Percentiles rank a stretch among this genome's conserved stretches.
Evolutionary conservation across 2,329 filamentous ascomycete species (phyloP).

Genomic region (Rhynchosporium secalis): DNA sequence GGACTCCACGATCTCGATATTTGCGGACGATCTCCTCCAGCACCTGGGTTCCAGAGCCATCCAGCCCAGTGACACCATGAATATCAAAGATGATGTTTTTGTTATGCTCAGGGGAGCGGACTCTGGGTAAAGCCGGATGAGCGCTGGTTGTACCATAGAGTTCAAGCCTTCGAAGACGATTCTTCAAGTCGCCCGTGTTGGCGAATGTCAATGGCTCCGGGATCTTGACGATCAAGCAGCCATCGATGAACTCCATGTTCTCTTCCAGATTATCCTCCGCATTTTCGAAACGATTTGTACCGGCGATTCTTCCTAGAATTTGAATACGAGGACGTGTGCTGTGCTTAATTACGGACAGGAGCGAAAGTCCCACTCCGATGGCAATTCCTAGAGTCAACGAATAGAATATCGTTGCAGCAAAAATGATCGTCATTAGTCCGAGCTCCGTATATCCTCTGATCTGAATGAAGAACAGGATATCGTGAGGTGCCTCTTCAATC

Average conservation of each 20-base stretch:
- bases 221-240: constrained; percentile 94
- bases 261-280: constrained; percentile 69
- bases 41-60: constrained; percentile 91
- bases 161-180: constrained; percentile 78
- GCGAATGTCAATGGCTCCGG: constrained; percentile 95
- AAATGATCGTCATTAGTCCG: constrained; percentile 84
- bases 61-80: constrained; percentile 92
- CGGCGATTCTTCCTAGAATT: constrained; percentile 86
- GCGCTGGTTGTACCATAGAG: constrained; percentile 83
- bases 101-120: constrained; percentile 78
- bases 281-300: constrained; percentile 82
- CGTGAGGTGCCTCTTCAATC: constrained; percentile 91
- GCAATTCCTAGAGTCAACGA: constrained; percentile 92
- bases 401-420: constrained; percentile 90
- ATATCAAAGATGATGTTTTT: constrained; percentile 95
- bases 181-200: constrained; percentile 91
- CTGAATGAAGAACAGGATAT: constrained; percentile 83
- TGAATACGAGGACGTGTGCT: constrained; percentile 91
- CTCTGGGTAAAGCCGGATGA: constrained; percentile 82
- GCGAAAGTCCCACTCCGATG: constrained; percentile 85
- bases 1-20: constrained; percentile 75
- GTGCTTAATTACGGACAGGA: constrained; percentile 87
- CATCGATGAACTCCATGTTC: constrained; percentile 83
- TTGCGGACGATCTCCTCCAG: constrained; percentile 81
- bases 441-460: constrained; percentile 88